Evolutionary conservation across 2,329 filamentous ascomycete species (phyloP).

Genomic region (Colletotrichum truncatum): DNA sequence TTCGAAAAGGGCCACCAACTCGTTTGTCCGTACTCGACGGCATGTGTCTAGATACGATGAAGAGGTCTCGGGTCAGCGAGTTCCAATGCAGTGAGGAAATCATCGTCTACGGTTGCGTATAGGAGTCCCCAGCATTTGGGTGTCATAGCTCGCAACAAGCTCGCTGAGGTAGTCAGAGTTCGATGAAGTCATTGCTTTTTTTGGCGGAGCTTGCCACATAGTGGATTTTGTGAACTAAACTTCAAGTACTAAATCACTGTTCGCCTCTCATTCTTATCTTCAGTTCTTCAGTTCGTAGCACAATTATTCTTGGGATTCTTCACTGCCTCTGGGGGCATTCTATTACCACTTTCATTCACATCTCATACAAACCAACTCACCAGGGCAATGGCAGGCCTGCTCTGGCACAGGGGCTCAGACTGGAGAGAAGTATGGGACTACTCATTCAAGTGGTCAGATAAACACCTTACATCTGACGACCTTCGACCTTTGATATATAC

Average conservation of each 20-base stretch:
- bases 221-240: neutral
- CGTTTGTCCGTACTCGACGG: neutral
- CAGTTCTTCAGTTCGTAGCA: neutral
- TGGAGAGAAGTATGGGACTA: slow-evolving; percentile 64
- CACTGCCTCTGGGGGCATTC: neutral
- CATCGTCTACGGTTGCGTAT: neutral
- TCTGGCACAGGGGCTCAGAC: slow-evolving; percentile 28
- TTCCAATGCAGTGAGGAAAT: too few relatives aligned
- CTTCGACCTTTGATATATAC: slow-evolving; percentile 68
- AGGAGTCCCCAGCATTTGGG: neutral
- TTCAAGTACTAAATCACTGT: neutral
- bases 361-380: neutral
- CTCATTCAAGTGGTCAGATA: slow-evolving; percentile 73
- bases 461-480: slow-evolving; percentile 70
- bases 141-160: neutral
- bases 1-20: slow-evolving; percentile 15
- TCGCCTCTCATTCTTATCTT: neutral
- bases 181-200: slow-evolving; percentile 10
- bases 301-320: neutral
- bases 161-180: slow-evolving; percentile 1
- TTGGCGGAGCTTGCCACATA: slow-evolving; percentile 4
- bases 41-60: neutral
- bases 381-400: slow-evolving; percentile 25
- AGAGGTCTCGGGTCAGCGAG: neutral
- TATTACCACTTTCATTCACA: neutral